Base-by-base conservation (phyloP, 331 rosid species). In the Malus hybrid region DNA sequence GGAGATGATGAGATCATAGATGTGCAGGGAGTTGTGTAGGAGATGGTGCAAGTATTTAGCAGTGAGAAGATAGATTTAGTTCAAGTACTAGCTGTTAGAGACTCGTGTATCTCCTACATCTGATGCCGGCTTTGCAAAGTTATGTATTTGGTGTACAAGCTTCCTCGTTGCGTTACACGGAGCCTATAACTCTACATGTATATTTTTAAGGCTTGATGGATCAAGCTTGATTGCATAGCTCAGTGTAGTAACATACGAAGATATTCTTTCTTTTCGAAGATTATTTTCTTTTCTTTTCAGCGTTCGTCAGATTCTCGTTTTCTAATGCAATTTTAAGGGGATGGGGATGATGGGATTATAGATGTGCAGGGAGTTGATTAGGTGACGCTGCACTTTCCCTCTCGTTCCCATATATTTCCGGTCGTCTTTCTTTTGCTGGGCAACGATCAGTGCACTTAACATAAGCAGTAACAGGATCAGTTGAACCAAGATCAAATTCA, bases 1-100 rank as follows among this genome's bases (percentile, higher is more conserved):
- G 95, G 83, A 63, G 82, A 86, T 15, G 89, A 88, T 83, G 87
- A 87, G 86, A 84, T 69, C 68, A 82, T 88, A 62, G 86, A 84
- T 44, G 95, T 86, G 77, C 91, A 85, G 78, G 92, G 80, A 57
- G 77, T 75, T 60, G 91, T 80, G 50, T 89, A 85, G 46, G 85
- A 76, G 65, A 86, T 48, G 48, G 83, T 68, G n/a, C 77, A 64
- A 33, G 69, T 80, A 16, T 52, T 39, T 50, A 6, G 46, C 20
- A 11, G 20, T 7, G 39, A 28, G 39, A 63, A 6, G 12, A 63
- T 32, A 24, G 24, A 0, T 12, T 42, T 68, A 20, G n/a, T 10
- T 6, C 4, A 60, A 60, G 57, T 39, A 20, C 1, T 68, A 9
- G 77, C 44, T 12, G 22, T 13, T 11, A 63, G 46, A 72, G 46